phyloP scores from a whole-genome alignment of 305 asterid species.

The Coffea humblotiana region DNA sequence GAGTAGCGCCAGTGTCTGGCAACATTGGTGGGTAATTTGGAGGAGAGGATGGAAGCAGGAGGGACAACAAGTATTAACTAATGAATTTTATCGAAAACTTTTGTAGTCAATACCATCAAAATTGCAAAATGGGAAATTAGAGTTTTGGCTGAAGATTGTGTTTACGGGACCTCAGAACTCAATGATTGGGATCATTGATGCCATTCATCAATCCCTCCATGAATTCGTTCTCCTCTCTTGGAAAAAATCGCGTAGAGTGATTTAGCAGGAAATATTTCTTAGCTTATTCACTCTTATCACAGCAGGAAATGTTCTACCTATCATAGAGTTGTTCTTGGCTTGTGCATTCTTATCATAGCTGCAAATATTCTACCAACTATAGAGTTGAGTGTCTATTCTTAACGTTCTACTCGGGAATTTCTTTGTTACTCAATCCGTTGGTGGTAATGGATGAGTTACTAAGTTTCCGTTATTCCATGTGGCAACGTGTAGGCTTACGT shows the following conservation, averaged over 20 bases:
- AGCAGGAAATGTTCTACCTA: no score
- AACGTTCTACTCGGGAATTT: background rate
- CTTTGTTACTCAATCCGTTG: background rate
- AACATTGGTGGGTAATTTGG: background rate
- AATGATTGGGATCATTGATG: background rate
- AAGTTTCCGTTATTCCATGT: background rate
- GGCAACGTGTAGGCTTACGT: conserved; percentile 48
- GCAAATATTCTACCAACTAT: background rate
- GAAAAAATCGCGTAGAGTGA: background rate
- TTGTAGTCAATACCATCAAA: no score
- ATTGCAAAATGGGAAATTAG: no score
- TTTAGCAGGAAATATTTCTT: background rate
- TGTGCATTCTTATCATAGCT: background rate
- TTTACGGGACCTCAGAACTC: background rate
- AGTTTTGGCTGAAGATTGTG: background rate
- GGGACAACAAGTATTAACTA: no score
- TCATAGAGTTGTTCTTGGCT: no score
- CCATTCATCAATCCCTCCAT: background rate
- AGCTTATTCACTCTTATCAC: background rate
- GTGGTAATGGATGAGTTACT: background rate
- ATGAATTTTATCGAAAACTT: no score
- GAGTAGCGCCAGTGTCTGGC: background rate
- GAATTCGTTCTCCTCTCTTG: background rate
- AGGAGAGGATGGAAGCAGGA: background rate
- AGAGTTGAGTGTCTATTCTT: background rate